phyloP scores from a whole-genome alignment of 2,329 filamentous ascomycete genomes.

The Fusarium hostae region DNA sequence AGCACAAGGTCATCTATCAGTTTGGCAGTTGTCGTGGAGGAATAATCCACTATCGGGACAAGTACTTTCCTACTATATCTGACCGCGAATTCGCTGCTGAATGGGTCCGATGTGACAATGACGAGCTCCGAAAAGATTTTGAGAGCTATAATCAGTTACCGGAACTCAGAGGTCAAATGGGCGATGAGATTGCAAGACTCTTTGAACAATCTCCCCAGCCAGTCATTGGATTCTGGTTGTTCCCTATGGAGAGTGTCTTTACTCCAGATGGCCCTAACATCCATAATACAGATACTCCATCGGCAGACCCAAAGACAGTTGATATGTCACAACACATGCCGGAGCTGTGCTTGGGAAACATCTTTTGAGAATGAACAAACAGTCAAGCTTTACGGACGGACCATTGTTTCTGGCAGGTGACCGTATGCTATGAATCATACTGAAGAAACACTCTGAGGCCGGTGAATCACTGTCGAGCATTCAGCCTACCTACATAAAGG shows the following conservation, averaged over 20 bases:
- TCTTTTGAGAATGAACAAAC: not conserved
- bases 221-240: slow-evolving; percentile 7
- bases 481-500: too few species aligned
- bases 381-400: too few species aligned
- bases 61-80: not conserved
- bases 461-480: too few species aligned
- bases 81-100: not conserved
- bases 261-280: slow-evolving; percentile 32
- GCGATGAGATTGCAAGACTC: fast-evolving
- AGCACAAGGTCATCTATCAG: not conserved
- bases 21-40: not conserved
- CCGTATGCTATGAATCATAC: too few species aligned
- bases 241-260: not conserved
- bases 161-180: not conserved
- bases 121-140: not conserved
- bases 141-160: not conserved
- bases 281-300: fast-evolving
- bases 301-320: not conserved
- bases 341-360: slow-evolving; percentile 39
- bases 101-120: fast-evolving
- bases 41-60: not conserved
- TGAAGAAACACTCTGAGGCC: too few species aligned
- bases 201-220: not conserved
- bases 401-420: too few species aligned
- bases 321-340: not conserved